phyloP scores from a whole-genome alignment of 2,329 filamentous ascomycete species.

The Chaetomium sp. region DNA sequence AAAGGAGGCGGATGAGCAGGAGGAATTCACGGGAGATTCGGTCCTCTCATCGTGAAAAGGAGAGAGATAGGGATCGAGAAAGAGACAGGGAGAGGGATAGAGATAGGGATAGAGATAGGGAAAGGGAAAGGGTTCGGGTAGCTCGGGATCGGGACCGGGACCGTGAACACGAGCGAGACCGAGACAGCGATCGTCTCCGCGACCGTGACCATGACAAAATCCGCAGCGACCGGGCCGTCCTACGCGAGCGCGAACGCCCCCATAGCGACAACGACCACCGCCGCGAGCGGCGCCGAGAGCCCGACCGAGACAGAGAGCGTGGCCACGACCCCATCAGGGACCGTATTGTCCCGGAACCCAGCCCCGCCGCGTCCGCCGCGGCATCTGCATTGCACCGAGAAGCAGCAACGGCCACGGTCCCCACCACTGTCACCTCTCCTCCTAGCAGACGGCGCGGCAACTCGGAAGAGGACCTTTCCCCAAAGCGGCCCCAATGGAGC shows the following conservation, averaged over 20 bases:
- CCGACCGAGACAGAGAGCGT: not conserved
- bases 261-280: constrained; percentile 18
- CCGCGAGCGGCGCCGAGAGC: not conserved
- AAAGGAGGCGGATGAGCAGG: constrained; percentile 10
- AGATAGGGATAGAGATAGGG: constrained; percentile 15
- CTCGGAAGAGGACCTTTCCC: constrained; percentile 24
- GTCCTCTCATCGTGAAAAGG: constrained; percentile 22
- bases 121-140: constrained; percentile 21
- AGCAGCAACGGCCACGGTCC: not conserved
- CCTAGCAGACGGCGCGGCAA: constrained; percentile 31
- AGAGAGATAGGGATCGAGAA: constrained; percentile 25
- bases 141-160: constrained; percentile 16
- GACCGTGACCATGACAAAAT: constrained; percentile 25
- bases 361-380: constrained; percentile 9
- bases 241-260: constrained; percentile 15
- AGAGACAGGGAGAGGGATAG: constrained; percentile 25
- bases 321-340: not conserved
- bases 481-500: not conserved
- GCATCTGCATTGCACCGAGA: constrained; percentile 22
- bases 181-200: constrained; percentile 19
- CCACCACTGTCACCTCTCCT: not conserved
- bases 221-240: not conserved
- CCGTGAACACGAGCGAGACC: constrained; percentile 15
- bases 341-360: not conserved
- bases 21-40: constrained; percentile 28